Conservation (phyloP, 2,329 filamentous ascomycete genomes). For the Pyrenochaeta sp. region DNA sequence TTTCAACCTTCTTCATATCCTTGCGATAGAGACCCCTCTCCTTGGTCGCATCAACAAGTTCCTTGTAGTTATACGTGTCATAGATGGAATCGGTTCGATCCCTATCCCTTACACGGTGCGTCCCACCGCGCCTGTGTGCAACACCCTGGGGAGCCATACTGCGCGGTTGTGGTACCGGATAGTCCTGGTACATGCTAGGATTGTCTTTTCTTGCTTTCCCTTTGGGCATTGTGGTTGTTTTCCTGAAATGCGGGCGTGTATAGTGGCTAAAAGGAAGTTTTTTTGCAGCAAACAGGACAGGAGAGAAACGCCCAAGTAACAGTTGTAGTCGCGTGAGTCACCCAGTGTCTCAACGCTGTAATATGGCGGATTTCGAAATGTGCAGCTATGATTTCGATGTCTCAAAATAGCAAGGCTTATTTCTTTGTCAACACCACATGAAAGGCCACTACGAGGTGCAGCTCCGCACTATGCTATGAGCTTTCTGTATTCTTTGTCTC, state of each 20-base stretch:
- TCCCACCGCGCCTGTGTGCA: slow-evolving; percentile 39
- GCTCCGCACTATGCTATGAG: background rate
- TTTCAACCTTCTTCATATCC: slow-evolving; percentile 42
- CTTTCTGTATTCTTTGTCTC: slow-evolving; percentile 10
- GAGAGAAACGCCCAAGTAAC: background rate
- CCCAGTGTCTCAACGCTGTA: background rate
- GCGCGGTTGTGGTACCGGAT: background rate
- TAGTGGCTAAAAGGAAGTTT: background rate
- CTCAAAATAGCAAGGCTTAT: background rate
- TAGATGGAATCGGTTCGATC: slow-evolving; percentile 40
- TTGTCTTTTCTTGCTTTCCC: slow-evolving; percentile 20
- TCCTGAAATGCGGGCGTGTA: background rate
- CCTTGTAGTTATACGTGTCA: slow-evolving; percentile 34
- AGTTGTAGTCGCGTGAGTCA: background rate
- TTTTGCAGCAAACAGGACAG: background rate
- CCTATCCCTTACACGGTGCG: slow-evolving; percentile 37
- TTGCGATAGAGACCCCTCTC: slow-evolving; percentile 35
- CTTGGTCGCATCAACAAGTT: slow-evolving; percentile 28
- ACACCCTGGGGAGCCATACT: slow-evolving; percentile 22
- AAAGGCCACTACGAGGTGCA: background rate
- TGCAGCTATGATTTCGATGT: background rate
- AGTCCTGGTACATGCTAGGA: slow-evolving; percentile 5
- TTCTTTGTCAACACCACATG: slow-evolving; percentile 3
- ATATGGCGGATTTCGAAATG: background rate
- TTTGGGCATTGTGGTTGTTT: slow-evolving; percentile 23